Conservation (phyloP, 352 stramenopile species). For the Blastocystis sp. region DNA sequence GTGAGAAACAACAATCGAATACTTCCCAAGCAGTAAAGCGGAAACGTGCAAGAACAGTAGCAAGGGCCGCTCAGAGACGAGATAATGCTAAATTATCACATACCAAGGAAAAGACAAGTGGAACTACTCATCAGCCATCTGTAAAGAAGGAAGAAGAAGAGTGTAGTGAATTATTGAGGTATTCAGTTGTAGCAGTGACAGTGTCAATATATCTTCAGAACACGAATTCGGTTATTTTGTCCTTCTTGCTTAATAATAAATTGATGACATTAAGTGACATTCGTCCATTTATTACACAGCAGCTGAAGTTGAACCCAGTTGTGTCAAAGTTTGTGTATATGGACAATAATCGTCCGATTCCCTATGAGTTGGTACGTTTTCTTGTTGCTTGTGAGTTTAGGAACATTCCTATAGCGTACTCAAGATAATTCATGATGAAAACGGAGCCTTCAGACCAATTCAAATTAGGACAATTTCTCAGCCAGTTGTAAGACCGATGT, state of each 20-base stretch:
- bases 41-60: background rate
- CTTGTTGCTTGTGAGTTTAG: background rate
- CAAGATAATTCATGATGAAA: background rate
- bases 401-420: background rate
- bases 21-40: background rate
- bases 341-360: background rate
- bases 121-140: background rate
- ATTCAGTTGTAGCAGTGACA: background rate
- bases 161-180: background rate
- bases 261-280: background rate
- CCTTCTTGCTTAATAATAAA: background rate
- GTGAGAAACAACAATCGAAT: slow-evolving; percentile 15
- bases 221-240: background rate
- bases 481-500: too few species aligned
- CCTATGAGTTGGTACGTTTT: background rate
- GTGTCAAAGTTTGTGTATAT: background rate
- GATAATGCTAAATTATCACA: background rate
- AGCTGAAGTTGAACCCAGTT: background rate
- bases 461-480: too few species aligned
- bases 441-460: too few species aligned
- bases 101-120: too few species aligned
- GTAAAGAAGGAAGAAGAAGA: background rate
- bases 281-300: background rate
- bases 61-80: background rate
- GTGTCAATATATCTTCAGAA: background rate